Evolutionary conservation across 768 basidiomycete genomes (phyloP).

Genomic region (Lyophyllum shimeji): DNA sequence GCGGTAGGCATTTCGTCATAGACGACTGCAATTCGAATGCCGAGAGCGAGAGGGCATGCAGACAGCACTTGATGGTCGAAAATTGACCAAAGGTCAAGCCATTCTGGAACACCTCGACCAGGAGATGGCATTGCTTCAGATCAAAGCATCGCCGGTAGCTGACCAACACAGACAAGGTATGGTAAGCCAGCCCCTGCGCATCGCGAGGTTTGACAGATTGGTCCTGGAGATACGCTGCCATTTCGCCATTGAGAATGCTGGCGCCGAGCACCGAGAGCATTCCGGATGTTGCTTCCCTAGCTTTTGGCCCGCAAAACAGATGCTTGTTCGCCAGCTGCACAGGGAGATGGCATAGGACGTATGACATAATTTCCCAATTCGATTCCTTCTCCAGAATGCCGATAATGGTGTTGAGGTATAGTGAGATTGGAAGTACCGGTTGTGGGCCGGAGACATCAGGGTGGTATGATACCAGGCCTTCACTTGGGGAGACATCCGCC

Average conservation of each 20-base stretch:
- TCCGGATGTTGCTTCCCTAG: slow-evolving; percentile 58
- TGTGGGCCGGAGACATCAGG: slow-evolving; percentile 40
- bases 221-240: slow-evolving; percentile 53
- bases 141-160: slow-evolving; percentile 85
- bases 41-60: slow-evolving; percentile 85
- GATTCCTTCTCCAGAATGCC: slow-evolving; percentile 70
- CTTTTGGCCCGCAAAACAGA: slow-evolving; percentile 88
- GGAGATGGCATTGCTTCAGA: slow-evolving; percentile 56
- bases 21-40: slow-evolving; percentile 86
- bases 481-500: slow-evolving; percentile 61
- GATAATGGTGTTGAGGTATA: slow-evolving; percentile 65
- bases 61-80: slow-evolving; percentile 81
- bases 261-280: slow-evolving; percentile 70
- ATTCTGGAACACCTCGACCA: slow-evolving; percentile 72
- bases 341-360: slow-evolving; percentile 88
- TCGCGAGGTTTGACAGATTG: slow-evolving; percentile 74
- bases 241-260: slow-evolving; percentile 55
- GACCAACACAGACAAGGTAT: slow-evolving; percentile 83
- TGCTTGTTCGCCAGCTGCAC: slow-evolving; percentile 94
- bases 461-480: slow-evolving; percentile 67
- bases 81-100: slow-evolving; percentile 66
- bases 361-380: slow-evolving; percentile 93
- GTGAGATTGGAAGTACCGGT: slow-evolving; percentile 68
- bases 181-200: slow-evolving; percentile 85
- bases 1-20: slow-evolving; percentile 74